These are phyloP conservation scores for Orbilia oligospora DNA, from an alignment of 2,329 filamentous ascomycete species.

Conservation along the genomic window DNA sequence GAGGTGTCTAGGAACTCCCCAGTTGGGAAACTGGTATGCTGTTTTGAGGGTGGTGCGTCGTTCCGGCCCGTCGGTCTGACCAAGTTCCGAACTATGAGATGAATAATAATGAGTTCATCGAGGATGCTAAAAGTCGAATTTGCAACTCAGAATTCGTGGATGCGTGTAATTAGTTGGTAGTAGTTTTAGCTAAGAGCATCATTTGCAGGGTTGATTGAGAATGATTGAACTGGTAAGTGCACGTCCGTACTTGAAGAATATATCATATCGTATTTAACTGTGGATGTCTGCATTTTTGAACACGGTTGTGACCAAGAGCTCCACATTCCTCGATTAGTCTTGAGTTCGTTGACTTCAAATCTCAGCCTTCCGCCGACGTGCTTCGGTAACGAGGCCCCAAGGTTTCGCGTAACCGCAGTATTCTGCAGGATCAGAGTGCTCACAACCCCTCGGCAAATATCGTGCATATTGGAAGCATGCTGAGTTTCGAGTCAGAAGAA, in stretches of 20 bases:
- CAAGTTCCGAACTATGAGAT: slow-evolving; percentile 41
- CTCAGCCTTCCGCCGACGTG: slow-evolving; percentile 8
- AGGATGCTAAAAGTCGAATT: slow-evolving; percentile 24
- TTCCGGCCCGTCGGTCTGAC: slow-evolving; percentile 55
- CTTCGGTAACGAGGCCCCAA: slow-evolving; percentile 3
- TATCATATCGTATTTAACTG: neutral
- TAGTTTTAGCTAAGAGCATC: neutral
- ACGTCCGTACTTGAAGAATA: neutral
- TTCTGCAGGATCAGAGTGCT: neutral
- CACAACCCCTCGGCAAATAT: neutral
- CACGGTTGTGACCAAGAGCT: neutral
- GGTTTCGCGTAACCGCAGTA: neutral
- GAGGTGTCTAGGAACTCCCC: slow-evolving; percentile 26
- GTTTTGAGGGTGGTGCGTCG: slow-evolving; percentile 13
- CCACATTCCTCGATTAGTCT: slow-evolving; percentile 1
- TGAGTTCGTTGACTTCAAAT: neutral
- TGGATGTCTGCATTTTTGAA: slow-evolving; percentile 10
- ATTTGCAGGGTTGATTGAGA: slow-evolving; percentile 6
- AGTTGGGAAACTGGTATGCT: slow-evolving; percentile 26
- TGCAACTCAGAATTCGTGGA: slow-evolving; percentile 24
- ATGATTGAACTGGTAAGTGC: slow-evolving; percentile 5
- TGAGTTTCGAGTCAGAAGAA: neutral
- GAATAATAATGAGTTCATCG: slow-evolving; percentile 53
- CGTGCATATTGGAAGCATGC: neutral
- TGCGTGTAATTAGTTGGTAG: neutral